Evolutionary conservation across 1,284 basidiomycete species (phyloP), one percentile per base, ranked within the genome.

Genomic region (Fistulinella cinereoalba): DNA sequence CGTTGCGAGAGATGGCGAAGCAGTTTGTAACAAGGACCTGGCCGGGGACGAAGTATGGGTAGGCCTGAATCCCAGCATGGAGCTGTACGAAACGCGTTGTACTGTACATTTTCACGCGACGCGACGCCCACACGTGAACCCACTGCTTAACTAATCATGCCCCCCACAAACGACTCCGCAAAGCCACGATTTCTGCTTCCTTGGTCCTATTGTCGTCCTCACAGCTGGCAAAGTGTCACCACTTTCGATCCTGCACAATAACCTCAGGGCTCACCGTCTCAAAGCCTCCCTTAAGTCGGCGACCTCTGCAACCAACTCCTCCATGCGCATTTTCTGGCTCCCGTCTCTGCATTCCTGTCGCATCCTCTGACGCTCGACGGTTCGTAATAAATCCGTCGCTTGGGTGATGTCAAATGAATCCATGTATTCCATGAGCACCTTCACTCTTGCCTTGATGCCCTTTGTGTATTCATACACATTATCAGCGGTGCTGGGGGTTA

Each of bases 21-120:
- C 36, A 6, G 43, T 37, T 22, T 46, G 41, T 1, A 49, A 25
- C 13, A 51, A n/a, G 4, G 61, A 48, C 6, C 58, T 68, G 9
- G 64, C 58, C 6, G 63, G 63, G 6, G 63, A 69, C 1, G 63
- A 65, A 6, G 66, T 65, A 32, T 53, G 63, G 7, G 43, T 28
- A 7, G 63, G 66, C 44, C 49, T 62, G 43, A 65, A 65, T 5
- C 65, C 64, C 41, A 55, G 55, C 63, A 69, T 65, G 43, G 21
- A n/a, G n/a, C n/a, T n/a, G n/a, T n/a, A n/a, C n/a, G n/a, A n/a
- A n/a, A n/a, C n/a, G n/a, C n/a, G n/a, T n/a, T n/a, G n/a, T n/a
- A n/a, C n/a, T n/a, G n/a, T n/a, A n/a, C n/a, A n/a, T n/a, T n/a
- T n/a, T n/a, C n/a, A 52, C 57, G 57, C 64, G 61, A 64, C 60